Percentiles rank a stretch among this genome's conserved stretches.
Evolutionary conservation across 169 alveolate genomes (phyloP).

Genomic region (Babesia sp.): DNA sequence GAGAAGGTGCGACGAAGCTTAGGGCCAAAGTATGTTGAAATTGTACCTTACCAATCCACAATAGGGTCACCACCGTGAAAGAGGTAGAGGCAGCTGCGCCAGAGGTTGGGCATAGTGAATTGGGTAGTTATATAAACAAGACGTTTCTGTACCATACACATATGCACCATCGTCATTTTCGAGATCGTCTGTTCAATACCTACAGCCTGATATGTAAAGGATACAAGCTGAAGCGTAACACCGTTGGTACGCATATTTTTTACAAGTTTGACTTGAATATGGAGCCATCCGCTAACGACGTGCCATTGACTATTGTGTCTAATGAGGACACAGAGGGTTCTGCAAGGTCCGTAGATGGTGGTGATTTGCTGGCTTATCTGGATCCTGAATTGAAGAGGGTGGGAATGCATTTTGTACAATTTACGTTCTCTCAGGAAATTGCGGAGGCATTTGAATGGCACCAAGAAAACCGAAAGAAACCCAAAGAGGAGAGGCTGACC

Average conservation of each 20-base stretch:
- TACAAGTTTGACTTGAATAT: constrained; percentile 57
- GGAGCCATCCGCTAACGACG: constrained; percentile 68
- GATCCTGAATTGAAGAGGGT: constrained; percentile 13
- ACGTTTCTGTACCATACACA: constrained; percentile 71
- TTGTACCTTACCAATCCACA: background rate
- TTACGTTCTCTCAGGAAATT: constrained; percentile 24
- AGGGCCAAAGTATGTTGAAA: background rate
- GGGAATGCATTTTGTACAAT: background rate
- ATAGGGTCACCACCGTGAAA: constrained; percentile 3
- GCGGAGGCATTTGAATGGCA: constrained; percentile 59
- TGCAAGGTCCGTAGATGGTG: constrained; percentile 1
- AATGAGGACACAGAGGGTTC: constrained; percentile 39
- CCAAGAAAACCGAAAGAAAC: constrained; percentile 51
- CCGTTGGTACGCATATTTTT: constrained; percentile 18
- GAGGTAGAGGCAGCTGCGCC: constrained; percentile 8
- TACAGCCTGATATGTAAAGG: constrained; percentile 56
- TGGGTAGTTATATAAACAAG: constrained; percentile 64
- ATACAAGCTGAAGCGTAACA: constrained; percentile 23
- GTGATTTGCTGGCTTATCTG: background rate
- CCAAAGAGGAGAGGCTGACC: constrained; percentile 35
- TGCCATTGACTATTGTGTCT: constrained; percentile 63
- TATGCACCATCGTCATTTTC: constrained; percentile 69
- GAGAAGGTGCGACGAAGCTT: constrained; percentile 71
- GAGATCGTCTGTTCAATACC: constrained; percentile 55
- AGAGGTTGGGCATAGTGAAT: constrained; percentile 38